These are phyloP conservation scores for Xylariaceae sp. DNA, from an alignment of 2,329 filamentous ascomycete genomes.

Conservation along the genomic window DNA sequence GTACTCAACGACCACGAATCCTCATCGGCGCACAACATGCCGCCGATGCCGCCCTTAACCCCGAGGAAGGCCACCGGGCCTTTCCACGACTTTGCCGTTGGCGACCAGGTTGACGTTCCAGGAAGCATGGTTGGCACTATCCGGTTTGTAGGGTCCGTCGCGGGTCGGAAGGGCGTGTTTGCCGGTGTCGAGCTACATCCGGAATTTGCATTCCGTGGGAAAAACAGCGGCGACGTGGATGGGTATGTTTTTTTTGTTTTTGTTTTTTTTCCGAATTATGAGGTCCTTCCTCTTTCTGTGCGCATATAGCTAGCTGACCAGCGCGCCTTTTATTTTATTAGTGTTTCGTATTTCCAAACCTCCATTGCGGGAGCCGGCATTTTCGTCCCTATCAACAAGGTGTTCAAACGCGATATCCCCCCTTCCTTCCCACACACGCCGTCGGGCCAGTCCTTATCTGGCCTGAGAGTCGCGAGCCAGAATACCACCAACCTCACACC, in stretches of 20 bases:
- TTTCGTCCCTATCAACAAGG: slow-evolving; percentile 83
- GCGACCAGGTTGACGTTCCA: slow-evolving; percentile 84
- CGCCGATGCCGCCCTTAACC: slow-evolving; percentile 49
- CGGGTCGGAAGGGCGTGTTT: slow-evolving; percentile 86
- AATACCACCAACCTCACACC: slow-evolving; percentile 58
- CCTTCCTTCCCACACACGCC: slow-evolving; percentile 59
- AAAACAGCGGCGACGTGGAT: slow-evolving; percentile 95
- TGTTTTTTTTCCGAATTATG: too few relatives aligned
- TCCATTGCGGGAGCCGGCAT: slow-evolving; percentile 77
- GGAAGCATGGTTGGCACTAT: slow-evolving; percentile 88
- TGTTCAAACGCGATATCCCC: slow-evolving; percentile 59
- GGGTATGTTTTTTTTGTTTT: slow-evolving; percentile 50
- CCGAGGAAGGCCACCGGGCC: slow-evolving; percentile 44
- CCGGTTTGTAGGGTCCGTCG: slow-evolving; percentile 80
- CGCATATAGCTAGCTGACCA: slow-evolving; percentile 7
- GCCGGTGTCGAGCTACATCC: slow-evolving; percentile 82
- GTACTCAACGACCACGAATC: slow-evolving; percentile 45
- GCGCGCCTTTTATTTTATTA: slow-evolving; percentile 31
- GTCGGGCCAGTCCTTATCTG: slow-evolving; percentile 54
- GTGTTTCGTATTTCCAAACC: slow-evolving; percentile 75
- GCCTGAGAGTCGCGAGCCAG: slow-evolving; percentile 49
- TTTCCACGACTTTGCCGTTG: slow-evolving; percentile 58
- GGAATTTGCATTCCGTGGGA: slow-evolving; percentile 76
- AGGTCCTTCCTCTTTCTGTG: neutral
- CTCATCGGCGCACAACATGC: slow-evolving; percentile 16